Base-by-base conservation (phyloP, 352 stramenopile species). In the Phytopythium sindhum region DNA sequence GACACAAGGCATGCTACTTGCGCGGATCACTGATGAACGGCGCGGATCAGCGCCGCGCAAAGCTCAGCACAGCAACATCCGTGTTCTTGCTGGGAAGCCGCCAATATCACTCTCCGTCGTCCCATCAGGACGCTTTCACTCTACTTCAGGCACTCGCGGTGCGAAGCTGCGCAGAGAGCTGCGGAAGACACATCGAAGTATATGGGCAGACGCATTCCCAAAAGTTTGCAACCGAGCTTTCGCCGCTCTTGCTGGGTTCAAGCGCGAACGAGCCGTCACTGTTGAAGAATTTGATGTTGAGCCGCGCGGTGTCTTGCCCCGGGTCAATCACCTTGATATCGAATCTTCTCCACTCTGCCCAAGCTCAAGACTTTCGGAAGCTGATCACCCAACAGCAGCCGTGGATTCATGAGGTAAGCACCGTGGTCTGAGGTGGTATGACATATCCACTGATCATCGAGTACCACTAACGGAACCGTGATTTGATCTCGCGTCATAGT, bases 341-440 rank as follows among this genome's bases (percentile, higher is more conserved):
- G 10, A 91, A 91, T 19, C 59, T 91, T n/a, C 68, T 91, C 21
- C 80, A 77, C 14, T 90, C 80, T 0, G 73, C 81, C 10, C 68
- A 77, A 24, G 45, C 65, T 50, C 39, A 60, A 6, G 78, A 88
- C 15, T 86, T 88, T 23, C 59, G 58, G 0, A 81, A 76, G 37
- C 59, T 62, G 24, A 39, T 66, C 26, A 68, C 60, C 31, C 68
- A 68, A 53, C 39, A 48, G 4, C 80, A 86, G 61, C 58, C 67
- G 12, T 91, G 83, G 83, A 78, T 90, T 56, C 71, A 88, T 50
- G 83, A 91, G 78, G 80, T 90, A 53, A 53, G 45, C 33, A 39
- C 47, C 23, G 11, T 28, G 45, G 28, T 1, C n/a, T 10, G 4
- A 15, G 29, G 48, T 29, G 66, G 24, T 7, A 48, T n/a, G n/a